Conservation (phyloP, 2,329 filamentous ascomycete species). For the Gyromitra esculenta region DNA sequence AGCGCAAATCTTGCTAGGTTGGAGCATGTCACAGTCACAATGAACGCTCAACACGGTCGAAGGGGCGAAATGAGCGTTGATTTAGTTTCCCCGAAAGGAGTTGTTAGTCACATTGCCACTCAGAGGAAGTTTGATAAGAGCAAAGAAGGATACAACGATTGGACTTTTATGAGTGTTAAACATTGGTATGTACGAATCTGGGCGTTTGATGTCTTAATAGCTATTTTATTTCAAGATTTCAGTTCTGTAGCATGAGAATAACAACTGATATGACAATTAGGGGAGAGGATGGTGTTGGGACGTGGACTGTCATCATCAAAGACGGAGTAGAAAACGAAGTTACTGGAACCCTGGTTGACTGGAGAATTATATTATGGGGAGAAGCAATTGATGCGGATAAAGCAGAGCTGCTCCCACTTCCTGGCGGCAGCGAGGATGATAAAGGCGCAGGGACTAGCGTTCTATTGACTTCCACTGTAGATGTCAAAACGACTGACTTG, state of each 20-base stretch:
- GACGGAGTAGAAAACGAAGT: conserved; percentile 81
- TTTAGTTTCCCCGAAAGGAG: conserved; percentile 80
- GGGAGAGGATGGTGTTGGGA: conserved; percentile 88
- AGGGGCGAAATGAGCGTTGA: conserved; percentile 94
- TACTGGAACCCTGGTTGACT: conserved; percentile 84
- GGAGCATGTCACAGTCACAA: conserved; percentile 96
- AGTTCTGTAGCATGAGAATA: background rate
- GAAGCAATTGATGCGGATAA: conserved; percentile 80
- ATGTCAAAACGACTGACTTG: conserved; percentile 36
- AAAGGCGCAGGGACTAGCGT: background rate
- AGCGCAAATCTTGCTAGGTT: conserved; percentile 83
- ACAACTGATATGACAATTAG: conserved; percentile 63
- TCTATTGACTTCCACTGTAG: conserved; percentile 46
- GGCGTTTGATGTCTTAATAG: conserved; percentile 17
- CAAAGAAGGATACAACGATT: conserved; percentile 80
- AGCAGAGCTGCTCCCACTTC: conserved; percentile 74
- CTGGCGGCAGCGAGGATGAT: conserved; percentile 59
- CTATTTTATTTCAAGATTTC: too few species aligned
- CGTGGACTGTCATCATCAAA: conserved; percentile 89
- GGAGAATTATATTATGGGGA: conserved; percentile 94
- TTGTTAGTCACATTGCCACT: conserved; percentile 84
- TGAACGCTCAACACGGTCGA: conserved; percentile 89
- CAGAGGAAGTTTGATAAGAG: conserved; percentile 75
- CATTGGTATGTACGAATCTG: conserved; percentile 75
- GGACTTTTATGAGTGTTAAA: conserved; percentile 98